A percentile compares a stretch with the other conserved stretches of the same genome.
Conservation (phyloP, 2,329 filamentous ascomycete genomes). For the Penicillium fuscoglaucum region DNA sequence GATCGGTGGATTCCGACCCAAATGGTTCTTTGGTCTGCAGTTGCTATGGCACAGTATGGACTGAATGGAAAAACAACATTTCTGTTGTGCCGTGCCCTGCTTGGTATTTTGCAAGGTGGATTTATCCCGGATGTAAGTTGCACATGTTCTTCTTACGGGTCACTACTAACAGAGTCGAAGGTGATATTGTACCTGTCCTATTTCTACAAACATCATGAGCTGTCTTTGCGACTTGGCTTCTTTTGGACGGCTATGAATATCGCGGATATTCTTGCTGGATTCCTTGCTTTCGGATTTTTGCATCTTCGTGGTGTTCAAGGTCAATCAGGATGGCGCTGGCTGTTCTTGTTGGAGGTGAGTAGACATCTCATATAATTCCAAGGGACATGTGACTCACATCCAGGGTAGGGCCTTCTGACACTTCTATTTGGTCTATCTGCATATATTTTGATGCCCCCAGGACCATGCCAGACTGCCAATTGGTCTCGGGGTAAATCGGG, state of each 20-base stretch:
- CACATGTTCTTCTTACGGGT: no score
- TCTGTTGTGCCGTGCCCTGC: constrained; percentile 41
- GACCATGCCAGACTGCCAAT: constrained; percentile 58
- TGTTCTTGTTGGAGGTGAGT: constrained; percentile 37
- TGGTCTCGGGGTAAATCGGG: constrained; percentile 46
- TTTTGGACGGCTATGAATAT: constrained; percentile 39
- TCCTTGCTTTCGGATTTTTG: constrained; percentile 46
- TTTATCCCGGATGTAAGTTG: constrained; percentile 59
- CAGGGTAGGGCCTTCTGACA: constrained; percentile 30
- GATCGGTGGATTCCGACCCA: constrained; percentile 57
- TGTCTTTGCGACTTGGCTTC: constrained; percentile 51
- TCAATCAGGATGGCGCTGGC: constrained; percentile 37
- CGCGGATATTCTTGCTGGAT: constrained; percentile 43
- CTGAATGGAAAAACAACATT: constrained; percentile 44
- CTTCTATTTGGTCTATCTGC: constrained; percentile 28
- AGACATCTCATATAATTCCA: constrained; percentile 1
- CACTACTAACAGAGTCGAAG: neutral
- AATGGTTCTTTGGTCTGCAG: constrained; percentile 53
- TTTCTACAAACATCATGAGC: constrained; percentile 68
- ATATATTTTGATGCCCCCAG: constrained; percentile 57
- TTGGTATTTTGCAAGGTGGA: constrained; percentile 49
- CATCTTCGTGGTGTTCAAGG: constrained; percentile 36
- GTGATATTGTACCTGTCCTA: constrained; percentile 61
- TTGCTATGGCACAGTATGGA: constrained; percentile 48
- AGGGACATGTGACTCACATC: constrained; percentile 17